phyloP scores from a whole-genome alignment of 495 filamentous ascomycete genomes.

The Ramalina peruviana region DNA sequence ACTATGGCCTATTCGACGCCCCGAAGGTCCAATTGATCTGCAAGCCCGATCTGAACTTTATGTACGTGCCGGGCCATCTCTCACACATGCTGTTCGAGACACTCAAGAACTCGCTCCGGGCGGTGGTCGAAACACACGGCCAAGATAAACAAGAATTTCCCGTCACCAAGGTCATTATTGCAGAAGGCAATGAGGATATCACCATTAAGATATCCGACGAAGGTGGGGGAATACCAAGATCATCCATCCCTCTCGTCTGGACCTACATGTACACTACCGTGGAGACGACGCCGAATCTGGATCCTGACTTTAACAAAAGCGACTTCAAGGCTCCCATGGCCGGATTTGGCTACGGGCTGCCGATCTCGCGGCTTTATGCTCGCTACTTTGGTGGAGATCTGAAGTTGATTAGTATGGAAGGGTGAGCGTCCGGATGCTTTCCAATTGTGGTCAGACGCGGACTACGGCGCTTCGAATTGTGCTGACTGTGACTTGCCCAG shows the following conservation, averaged over 20 bases:
- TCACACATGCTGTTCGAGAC: constrained; percentile 99
- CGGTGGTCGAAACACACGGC: constrained; percentile 91
- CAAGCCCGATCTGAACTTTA: constrained; percentile 84
- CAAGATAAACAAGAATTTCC: constrained; percentile 92
- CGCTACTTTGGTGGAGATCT: constrained; percentile 95
- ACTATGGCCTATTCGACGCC: constrained; percentile 94
- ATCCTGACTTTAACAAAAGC: constrained; percentile 96
- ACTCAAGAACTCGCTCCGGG: constrained; percentile 91
- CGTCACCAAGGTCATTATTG: constrained; percentile 90
- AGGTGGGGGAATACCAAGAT: constrained; percentile 85
- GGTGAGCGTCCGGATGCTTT: constrained; percentile 43
- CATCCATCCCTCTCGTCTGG: constrained; percentile 89
- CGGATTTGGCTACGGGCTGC: constrained; percentile 91
- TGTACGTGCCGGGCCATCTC: constrained; percentile 97
- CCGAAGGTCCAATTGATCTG: constrained; percentile 95
- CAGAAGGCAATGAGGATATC: constrained; percentile 95
- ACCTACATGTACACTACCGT: constrained; percentile 99
- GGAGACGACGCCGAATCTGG: constrained; percentile 82
- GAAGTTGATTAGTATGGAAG: constrained; percentile 98
- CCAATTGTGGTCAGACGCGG: not conserved
- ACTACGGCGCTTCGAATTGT: not conserved
- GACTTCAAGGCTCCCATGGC: constrained; percentile 99
- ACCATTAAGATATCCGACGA: constrained; percentile 97
- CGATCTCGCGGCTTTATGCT: constrained; percentile 86
- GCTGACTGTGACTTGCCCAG: constrained; percentile 30